Conservation (phyloP, 2,329 filamentous ascomycete genomes). For the Phoma sp. region DNA sequence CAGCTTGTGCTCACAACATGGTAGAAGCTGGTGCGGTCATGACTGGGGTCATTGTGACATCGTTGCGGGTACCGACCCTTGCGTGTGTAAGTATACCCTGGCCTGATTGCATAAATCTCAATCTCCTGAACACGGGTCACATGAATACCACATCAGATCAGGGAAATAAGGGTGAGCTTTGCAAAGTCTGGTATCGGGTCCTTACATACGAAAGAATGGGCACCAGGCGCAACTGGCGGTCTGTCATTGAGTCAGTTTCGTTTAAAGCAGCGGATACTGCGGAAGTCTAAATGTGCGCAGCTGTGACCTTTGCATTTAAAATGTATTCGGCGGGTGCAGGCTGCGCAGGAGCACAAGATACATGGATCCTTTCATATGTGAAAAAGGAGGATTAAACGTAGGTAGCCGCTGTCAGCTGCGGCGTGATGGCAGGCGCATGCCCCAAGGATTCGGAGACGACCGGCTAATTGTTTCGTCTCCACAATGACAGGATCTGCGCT, state of each 20-base stretch:
- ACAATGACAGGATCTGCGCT: slow-evolving; percentile 8
- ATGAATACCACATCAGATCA: neutral
- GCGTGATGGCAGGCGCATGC: slow-evolving; percentile 4
- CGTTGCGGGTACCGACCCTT: slow-evolving; percentile 3
- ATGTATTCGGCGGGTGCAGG: neutral
- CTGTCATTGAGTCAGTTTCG: slow-evolving; percentile 4
- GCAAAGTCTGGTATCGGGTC: neutral
- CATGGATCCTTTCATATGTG: neutral
- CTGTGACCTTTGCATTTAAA: neutral
- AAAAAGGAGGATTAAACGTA: slow-evolving; percentile 1
- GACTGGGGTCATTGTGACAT: neutral
- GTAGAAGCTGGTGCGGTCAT: neutral
- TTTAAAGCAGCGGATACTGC: slow-evolving; percentile 11
- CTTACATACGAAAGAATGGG: slow-evolving; percentile 9
- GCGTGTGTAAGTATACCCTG: slow-evolving; percentile 2
- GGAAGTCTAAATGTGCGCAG: neutral
- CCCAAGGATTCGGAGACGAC: slow-evolving; percentile 17
- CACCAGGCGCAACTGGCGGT: slow-evolving; percentile 1
- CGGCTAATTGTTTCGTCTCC: slow-evolving; percentile 17
- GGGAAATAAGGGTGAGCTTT: neutral
- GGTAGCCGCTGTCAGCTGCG: slow-evolving; percentile 14
- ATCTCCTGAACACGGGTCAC: slow-evolving; percentile 11
- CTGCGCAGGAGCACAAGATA: neutral
- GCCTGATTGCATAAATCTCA: slow-evolving; percentile 5
- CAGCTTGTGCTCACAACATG: slow-evolving; percentile 4